These are phyloP conservation scores for Suillus occidentalis DNA, from an alignment of 768 basidiomycete species.

Conservation along the genomic window DNA sequence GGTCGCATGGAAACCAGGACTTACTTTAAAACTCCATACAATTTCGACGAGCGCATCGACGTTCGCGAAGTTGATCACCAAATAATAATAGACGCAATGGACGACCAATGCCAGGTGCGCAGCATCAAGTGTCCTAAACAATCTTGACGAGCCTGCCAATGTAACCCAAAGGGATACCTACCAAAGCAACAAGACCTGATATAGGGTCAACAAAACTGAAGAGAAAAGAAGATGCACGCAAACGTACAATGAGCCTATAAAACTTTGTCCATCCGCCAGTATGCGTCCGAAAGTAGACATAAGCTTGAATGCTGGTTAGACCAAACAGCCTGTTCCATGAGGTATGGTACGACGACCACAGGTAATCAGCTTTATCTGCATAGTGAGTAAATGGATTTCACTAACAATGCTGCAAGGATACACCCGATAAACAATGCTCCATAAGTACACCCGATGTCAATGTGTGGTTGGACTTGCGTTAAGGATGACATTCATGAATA, in stretches of 20 bases:
- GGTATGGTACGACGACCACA: not conserved
- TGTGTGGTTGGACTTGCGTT: no score
- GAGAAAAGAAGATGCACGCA: not conserved
- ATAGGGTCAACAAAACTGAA: not conserved
- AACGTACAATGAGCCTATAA: constrained; percentile 6
- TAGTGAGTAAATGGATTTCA: not conserved
- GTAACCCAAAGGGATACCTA: not conserved
- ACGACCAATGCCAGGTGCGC: not conserved
- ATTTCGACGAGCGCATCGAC: not conserved
- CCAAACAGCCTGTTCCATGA: constrained; percentile 7
- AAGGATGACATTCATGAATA: not conserved
- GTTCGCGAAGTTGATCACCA: not conserved
- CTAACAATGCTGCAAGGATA: not conserved
- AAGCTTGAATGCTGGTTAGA: constrained; percentile 7
- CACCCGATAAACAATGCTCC: not conserved
- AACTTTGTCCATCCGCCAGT: not conserved
- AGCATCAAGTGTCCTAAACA: not conserved
- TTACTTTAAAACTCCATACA: not conserved
- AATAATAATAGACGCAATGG: not conserved
- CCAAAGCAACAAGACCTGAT: constrained; percentile 11
- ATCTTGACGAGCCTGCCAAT: not conserved
- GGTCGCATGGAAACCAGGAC: not conserved
- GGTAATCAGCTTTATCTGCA: not conserved
- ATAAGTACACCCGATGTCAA: not conserved
- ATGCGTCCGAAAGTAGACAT: constrained; percentile 4